phyloP scores from a whole-genome alignment of 176 grass and related monocot genomes.

The Thalia dealbata region DNA sequence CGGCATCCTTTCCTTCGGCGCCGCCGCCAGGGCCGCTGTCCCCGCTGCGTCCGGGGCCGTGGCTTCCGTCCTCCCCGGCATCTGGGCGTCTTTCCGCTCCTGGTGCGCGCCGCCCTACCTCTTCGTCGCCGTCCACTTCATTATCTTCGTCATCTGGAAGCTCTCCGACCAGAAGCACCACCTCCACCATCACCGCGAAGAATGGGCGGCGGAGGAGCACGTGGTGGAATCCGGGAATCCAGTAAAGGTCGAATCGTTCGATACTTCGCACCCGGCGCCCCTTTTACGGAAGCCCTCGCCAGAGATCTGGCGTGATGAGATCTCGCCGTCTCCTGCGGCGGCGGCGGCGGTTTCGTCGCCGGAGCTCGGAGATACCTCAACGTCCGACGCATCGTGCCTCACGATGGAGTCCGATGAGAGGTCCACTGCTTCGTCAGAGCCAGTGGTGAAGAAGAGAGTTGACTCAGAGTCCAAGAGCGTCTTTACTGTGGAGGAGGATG shows the following conservation, averaged over 20 bases:
- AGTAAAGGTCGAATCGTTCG: not conserved
- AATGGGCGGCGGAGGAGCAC: constrained; percentile 17
- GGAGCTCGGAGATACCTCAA: not conserved
- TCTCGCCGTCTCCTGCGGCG: not conserved
- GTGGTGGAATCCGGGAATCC: not conserved
- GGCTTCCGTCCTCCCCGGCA: constrained; percentile 26
- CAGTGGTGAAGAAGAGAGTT: constrained; percentile 10
- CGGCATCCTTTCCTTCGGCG: constrained; percentile 14
- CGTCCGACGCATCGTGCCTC: not conserved
- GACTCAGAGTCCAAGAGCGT: constrained; percentile 8
- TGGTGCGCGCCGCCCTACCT: constrained; percentile 28
- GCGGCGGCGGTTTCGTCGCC: not conserved
- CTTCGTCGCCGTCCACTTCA: constrained; percentile 6
- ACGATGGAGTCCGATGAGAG: constrained; percentile 45
- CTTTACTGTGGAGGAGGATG: not conserved
- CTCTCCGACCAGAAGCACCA: constrained; percentile 48
- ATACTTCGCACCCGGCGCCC: not conserved
- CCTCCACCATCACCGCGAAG: not conserved
- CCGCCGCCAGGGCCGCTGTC: constrained; percentile 8
- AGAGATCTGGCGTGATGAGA: not conserved
- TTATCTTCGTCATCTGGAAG: constrained; percentile 21
- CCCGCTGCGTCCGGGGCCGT: constrained; percentile 32
- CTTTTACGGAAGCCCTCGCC: not conserved
- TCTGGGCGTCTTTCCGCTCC: constrained; percentile 27
- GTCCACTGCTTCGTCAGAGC: constrained; percentile 9